Conservation (phyloP, 345 rosid species). For the Lumnitzera racemosa region DNA sequence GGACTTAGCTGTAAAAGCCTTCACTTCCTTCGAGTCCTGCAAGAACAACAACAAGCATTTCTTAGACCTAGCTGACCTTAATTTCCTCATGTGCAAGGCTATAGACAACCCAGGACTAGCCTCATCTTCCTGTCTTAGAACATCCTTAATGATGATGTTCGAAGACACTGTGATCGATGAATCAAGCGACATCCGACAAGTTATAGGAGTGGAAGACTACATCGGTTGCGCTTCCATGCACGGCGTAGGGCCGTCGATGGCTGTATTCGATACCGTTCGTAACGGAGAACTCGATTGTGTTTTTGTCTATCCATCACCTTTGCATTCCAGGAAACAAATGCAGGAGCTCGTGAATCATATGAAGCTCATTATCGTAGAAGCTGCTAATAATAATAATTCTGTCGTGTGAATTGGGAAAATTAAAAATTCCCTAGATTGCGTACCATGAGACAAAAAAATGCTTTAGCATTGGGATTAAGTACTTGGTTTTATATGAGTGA, state of each 20-base stretch:
- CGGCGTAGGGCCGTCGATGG: conserved; percentile 67
- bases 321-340: conserved; percentile 83
- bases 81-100: conserved; percentile 75
- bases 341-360: conserved; percentile 33
- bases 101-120: conserved; percentile 71
- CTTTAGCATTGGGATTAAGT: no score
- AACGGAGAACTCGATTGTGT: conserved; percentile 56
- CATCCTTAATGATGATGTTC: conserved; percentile 57
- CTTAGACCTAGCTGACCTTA: conserved; percentile 68
- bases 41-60: conserved; percentile 65
- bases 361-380: conserved; percentile 12
- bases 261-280: conserved; percentile 52
- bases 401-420: no score
- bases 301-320: conserved; percentile 63
- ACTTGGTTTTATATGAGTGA: no score
- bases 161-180: conserved; percentile 53
- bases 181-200: conserved; percentile 12
- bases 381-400: no score
- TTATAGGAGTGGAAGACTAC: conserved; percentile 47
- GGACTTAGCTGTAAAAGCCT: conserved; percentile 55
- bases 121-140: conserved; percentile 51
- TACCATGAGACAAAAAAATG: no score
- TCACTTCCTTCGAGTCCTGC: conserved; percentile 33
- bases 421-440: no score
- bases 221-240: conserved; percentile 62